Evolutionary conservation across 768 basidiomycete genomes (phyloP), one percentile per base, ranked within the genome.

Genomic region (Leccinum pellstonianum): DNA sequence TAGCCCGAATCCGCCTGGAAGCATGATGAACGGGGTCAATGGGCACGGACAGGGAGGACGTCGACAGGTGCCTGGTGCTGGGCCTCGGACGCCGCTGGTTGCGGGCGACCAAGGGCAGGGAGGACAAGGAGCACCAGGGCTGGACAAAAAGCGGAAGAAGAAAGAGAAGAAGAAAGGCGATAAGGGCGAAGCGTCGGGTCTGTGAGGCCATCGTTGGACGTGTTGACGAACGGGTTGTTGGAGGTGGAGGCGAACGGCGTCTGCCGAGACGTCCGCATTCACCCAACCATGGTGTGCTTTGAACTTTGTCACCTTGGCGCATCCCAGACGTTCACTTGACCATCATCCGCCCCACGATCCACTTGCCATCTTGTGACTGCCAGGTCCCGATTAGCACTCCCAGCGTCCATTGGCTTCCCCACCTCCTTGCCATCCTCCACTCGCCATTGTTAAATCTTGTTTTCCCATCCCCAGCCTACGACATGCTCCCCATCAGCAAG

Each of bases 51-150:
- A 70, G 8, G 56, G n/a, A 58, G 65, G 75, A 57, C 66, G 77
- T 57, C 68, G 68, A 77, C 50, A 74, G 64, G 87, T 95, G 5
- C 94, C 95, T 8, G 95, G 93, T 57, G 86, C 86, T 14, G 82
- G 86, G 29, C 73, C 80, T 23, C 74, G 78, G 29, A 72, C 79
- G 23, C 83, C 82, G 8, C 81, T 80, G 47, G 75, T 76, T 15
- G 77, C 79, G 7, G 74, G 74, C 15, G 79, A 77, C 47, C 77
- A 57, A 29, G 70, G 37, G 1, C 66, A 54, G 10, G 47, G 19
- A 12, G 46, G 15, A 2, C 43, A 61, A 64, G 54, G 75, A 75
- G 61, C 77, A 68, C 29, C 56, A 41, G 62, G 77, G 69, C 63
- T 58, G 47, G 79, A 78, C 41, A 73, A 73, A 62, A 80, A 78